phyloP scores from a whole-genome alignment of 2,329 filamentous ascomycete species.

The Pyricularia sp. region DNA sequence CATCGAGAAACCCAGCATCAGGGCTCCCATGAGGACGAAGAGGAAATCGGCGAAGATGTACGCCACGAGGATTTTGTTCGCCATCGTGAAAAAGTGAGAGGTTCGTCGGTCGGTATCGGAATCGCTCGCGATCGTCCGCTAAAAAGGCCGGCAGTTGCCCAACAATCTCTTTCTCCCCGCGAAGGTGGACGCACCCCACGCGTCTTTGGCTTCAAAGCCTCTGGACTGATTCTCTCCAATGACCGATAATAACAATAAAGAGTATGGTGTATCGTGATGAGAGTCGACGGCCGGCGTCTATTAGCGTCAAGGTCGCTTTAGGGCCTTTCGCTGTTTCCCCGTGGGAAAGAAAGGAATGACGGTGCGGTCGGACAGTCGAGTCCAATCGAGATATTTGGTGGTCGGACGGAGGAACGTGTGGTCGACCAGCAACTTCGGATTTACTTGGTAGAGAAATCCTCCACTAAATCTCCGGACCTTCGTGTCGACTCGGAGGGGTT shows the following conservation, averaged over 20 bases:
- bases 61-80: slow-evolving; percentile 39
- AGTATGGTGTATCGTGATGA: background rate
- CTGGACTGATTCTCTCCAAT: background rate
- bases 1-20: slow-evolving; percentile 42
- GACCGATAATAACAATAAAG: background rate
- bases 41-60: slow-evolving; percentile 35
- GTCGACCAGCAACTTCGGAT: background rate
- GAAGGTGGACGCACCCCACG: background rate
- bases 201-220: background rate
- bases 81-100: slow-evolving; percentile 25
- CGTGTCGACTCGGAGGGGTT: background rate
- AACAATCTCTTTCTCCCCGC: background rate
- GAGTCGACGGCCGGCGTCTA: slow-evolving; percentile 1
- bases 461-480: background rate
- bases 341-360: background rate
- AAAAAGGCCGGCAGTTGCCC: background rate
- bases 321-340: background rate
- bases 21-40: slow-evolving; percentile 38
- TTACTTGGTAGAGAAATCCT: background rate
- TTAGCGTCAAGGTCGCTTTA: background rate
- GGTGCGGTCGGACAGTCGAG: slow-evolving; percentile 1
- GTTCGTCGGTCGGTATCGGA: slow-evolving; percentile 1
- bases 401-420: background rate
- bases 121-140: background rate
- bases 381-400: background rate